phyloP scores from a whole-genome alignment of 805 yeast genomes.

The Cyberlindnera galapagoensis region DNA sequence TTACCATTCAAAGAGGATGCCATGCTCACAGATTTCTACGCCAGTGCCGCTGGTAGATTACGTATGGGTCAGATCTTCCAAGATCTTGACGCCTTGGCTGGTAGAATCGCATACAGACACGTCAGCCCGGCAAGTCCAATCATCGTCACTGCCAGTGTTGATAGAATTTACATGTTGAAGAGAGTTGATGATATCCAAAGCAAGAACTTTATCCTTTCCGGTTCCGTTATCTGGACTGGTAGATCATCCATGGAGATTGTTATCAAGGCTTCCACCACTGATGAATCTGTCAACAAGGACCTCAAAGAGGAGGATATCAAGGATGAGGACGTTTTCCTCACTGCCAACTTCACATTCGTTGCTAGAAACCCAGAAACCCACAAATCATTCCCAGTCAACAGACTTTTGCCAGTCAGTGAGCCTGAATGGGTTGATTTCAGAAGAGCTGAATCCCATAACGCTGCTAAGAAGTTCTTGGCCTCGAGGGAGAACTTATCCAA shows the following conservation, averaged over 20 bases:
- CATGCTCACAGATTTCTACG: conserved; percentile 79
- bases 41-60: conserved; percentile 85
- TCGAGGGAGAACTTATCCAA: conserved; percentile 50
- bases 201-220: conserved; percentile 76
- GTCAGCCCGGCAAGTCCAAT: conserved; percentile 95
- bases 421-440: conserved; percentile 77
- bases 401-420: conserved; percentile 67
- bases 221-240: conserved; percentile 94
- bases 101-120: conserved; percentile 87
- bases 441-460: conserved; percentile 85
- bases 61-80: conserved; percentile 91
- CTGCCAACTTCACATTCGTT: conserved; percentile 91
- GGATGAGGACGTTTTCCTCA: conserved; percentile 65
- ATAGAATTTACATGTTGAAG: conserved; percentile 80
- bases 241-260: conserved; percentile 92
- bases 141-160: conserved; percentile 93
- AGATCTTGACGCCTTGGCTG: conserved; percentile 91
- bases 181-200: conserved; percentile 72
- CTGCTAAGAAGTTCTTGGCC: conserved; percentile 76
- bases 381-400: conserved; percentile 80
- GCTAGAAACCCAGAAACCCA: conserved; percentile 94
- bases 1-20: conserved; percentile 82
- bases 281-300: conserved; percentile 43
- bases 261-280: conserved; percentile 79
- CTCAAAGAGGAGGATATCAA: conserved; percentile 53